Evolutionary conservation across 2,329 filamentous ascomycete genomes (phyloP), one percentile per base, ranked within the genome.

Genomic region (Plectosphaerella cucumerina): DNA sequence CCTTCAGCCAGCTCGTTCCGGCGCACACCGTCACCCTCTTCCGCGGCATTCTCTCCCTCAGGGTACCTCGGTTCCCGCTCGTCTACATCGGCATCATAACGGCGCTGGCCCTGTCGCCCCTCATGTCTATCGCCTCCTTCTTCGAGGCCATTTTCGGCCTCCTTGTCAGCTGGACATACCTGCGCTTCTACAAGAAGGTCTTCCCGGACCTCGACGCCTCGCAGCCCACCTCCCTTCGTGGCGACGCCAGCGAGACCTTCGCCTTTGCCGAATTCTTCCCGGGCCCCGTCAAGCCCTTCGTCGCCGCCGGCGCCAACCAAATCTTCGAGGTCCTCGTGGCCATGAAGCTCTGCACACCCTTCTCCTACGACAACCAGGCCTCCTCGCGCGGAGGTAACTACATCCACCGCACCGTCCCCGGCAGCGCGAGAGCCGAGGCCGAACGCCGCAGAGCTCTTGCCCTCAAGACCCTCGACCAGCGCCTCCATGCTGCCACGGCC

Each of bases 231-330:
- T 75, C 80, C 9, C 82, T 96, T 59, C 88, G 86, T 57, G 94
- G 94, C 56, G 94, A 99, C 67, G 90, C 94, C 34, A 95, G 89
- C 68, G 94, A 99, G 70, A 96, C 92, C 0, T 99, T 99, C 65
- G 88, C 92, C 8, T 96, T 99, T 67, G 87, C 91, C 57, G 90
- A 94, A 62, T 96, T 99, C 76, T 97, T 97, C 73, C 94, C 94
- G 0, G 88, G 87, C 46, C 83, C 86, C 3, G 74, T 89, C 41
- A 93, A 97, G 65, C 88, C 90, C 0, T 75, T 89, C 14, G 79
- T 97, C 41, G 82, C 86, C 15, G 78, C 84, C 10, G 65, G 96
- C n/a, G 81, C 88, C 11, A 85, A 90, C 59, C 77, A 84, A 54
- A 68, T 97, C 22, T 97, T 93, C 71, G 77, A 80, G 52, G 67